Evolutionary conservation across 768 basidiomycete genomes (phyloP).

Genomic region (Asterophora lycoperdoides): DNA sequence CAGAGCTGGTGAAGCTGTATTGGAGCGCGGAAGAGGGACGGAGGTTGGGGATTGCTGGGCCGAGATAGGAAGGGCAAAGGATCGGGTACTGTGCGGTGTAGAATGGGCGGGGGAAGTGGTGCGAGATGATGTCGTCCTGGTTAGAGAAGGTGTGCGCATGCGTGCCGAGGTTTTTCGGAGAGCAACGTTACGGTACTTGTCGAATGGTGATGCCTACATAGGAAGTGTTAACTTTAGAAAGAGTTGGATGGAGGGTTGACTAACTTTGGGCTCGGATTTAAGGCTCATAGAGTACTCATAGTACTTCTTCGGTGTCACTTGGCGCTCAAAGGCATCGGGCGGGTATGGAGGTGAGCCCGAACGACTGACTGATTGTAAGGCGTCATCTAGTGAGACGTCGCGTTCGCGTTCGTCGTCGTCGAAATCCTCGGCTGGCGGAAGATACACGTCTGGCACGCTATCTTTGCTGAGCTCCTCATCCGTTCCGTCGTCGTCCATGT

Average conservation of each 20-base stretch:
- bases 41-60: constrained; percentile 43
- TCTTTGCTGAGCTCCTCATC: constrained; percentile 40
- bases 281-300: constrained; percentile 58
- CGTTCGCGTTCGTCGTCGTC: constrained; percentile 31
- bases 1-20: constrained; percentile 45
- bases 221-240: background rate
- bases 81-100: constrained; percentile 56
- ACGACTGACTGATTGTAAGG: constrained; percentile 52
- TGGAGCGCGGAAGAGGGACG: constrained; percentile 50
- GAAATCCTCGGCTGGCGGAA: constrained; percentile 43
- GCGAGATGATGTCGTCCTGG: constrained; percentile 55
- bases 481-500: constrained; percentile 34
- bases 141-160: constrained; percentile 62
- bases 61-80: constrained; percentile 35
- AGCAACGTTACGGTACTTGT: constrained; percentile 61
- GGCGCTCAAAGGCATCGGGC: constrained; percentile 27
- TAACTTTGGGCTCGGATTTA: constrained; percentile 57
- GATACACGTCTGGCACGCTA: constrained; percentile 51
- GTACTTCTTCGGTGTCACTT: constrained; percentile 47
- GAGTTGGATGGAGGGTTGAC: constrained; percentile 5
- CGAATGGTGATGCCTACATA: constrained; percentile 54
- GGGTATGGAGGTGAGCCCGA: constrained; percentile 48
- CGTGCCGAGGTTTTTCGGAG: constrained; percentile 48
- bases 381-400: constrained; percentile 53
- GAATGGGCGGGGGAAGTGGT: constrained; percentile 60